Conservation (phyloP, 108 stramenopile genomes). For the Hondaea fermentalgiana region DNA sequence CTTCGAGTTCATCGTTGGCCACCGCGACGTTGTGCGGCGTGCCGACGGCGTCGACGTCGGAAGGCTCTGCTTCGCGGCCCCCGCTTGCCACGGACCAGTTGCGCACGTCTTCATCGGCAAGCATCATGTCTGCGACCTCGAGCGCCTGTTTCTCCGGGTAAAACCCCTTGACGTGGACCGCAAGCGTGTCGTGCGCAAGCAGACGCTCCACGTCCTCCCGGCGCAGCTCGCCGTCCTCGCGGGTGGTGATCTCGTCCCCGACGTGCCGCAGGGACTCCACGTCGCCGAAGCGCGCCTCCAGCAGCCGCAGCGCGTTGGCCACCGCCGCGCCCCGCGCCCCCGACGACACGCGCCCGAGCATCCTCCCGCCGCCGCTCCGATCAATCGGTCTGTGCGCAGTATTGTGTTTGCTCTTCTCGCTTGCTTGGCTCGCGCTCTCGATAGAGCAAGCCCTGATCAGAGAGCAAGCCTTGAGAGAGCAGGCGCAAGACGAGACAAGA, state of each 20-base stretch:
- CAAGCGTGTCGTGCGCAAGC: background rate
- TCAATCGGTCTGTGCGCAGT: no score
- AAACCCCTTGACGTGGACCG: background rate
- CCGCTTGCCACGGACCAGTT: constrained; percentile 67
- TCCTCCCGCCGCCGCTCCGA: background rate
- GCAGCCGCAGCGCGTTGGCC: background rate
- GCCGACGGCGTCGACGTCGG: constrained; percentile 64
- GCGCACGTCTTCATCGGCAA: background rate
- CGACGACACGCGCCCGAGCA: background rate
- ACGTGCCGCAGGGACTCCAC: background rate
- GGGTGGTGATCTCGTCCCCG: background rate
- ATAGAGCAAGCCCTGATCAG: no score
- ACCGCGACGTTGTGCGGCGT: constrained; percentile 67
- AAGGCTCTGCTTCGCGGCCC: constrained; percentile 68
- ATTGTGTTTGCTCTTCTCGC: no score
- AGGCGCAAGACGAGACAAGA: no score
- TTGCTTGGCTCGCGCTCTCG: no score
- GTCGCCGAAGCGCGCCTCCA: background rate
- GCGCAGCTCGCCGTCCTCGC: background rate
- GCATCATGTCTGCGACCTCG: background rate
- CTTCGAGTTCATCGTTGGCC: constrained; percentile 23
- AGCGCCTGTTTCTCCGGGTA: background rate
- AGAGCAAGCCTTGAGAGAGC: no score
- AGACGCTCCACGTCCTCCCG: background rate
- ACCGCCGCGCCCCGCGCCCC: background rate